A percentile compares a stretch with the other conserved stretches of the same genome.
Evolutionary conservation across 257 asterid genomes (phyloP).

Genomic region (Echium plantagineum): DNA sequence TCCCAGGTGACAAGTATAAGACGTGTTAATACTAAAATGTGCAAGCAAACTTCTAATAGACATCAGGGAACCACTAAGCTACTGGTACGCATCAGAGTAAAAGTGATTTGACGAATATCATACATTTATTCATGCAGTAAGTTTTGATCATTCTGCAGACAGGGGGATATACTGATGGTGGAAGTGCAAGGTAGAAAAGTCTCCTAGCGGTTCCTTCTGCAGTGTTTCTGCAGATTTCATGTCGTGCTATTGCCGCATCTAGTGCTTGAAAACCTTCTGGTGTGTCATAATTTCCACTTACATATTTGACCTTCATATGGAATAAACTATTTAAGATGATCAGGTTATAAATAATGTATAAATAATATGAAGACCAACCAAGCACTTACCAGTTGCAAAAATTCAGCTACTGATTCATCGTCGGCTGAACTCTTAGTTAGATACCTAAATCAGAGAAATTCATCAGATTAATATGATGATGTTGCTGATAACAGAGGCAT

Average conservation of each 20-base stretch:
- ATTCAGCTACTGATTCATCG: constrained; percentile 32
- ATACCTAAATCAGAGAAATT: constrained; percentile 29
- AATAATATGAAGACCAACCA: background rate
- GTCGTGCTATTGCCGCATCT: constrained; percentile 76
- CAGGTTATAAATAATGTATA: constrained; percentile 2
- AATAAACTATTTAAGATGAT: constrained; percentile 4
- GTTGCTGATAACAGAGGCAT: no score
- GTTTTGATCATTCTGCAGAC: constrained; percentile 93
- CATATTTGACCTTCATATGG: constrained; percentile 67
- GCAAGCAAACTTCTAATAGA: background rate
- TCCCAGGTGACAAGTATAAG: no score
- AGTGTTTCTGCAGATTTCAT: constrained; percentile 55
- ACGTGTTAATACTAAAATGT: background rate
- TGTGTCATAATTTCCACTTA: constrained; percentile 82
- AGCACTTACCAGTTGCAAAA: constrained; percentile 75
- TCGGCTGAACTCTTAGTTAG: constrained; percentile 53
- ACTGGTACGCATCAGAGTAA: background rate
- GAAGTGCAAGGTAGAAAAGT: constrained; percentile 96
- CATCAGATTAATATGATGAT: no score
- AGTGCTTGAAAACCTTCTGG: constrained; percentile 71
- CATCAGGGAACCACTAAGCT: background rate
- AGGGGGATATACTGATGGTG: constrained; percentile 93
- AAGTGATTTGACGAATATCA: constrained; percentile 6
- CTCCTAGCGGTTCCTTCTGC: constrained; percentile 74
- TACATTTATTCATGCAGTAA: constrained; percentile 69